Evolutionary conservation across 169 alveolate species (phyloP), one percentile per base, ranked within the genome.

Genomic region (Miamiensis avidus): DNA sequence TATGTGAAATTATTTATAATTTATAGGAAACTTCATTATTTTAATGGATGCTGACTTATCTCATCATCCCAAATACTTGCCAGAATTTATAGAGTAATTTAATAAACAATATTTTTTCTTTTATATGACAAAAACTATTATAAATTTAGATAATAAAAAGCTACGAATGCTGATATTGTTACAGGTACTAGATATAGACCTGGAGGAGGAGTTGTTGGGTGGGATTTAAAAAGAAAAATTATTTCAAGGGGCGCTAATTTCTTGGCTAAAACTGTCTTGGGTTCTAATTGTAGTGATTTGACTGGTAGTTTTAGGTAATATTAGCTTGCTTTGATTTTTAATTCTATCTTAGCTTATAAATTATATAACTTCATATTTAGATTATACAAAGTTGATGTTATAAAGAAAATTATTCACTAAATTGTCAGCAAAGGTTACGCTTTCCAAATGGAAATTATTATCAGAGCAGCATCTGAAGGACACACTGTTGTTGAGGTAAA

Each of bases 41-140:
- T 95, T 99, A 27, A 97, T 99, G 99, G 99, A 99, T 89, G 99
- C 99, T 64, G 99, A 99, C 91, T 93, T 99, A 73, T 98, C 99
- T 0, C 99, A 99, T 89, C 99, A 99, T 91, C 91, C 89, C 30
- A 86, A 86, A 82, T 86, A 81, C 65, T 69, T 86, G 20, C 72
- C 81, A 1, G 79, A 86, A 31, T 86, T 86, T 34, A 86, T 86
- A n/a, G 64, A 77, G 82, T 77, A 33, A 25, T 32, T 25, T 15
- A 15, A 88, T 34, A 74, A 27, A 4, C n/a, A 1, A 31, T n/a
- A 77, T 74, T 31, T 16, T 77, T 31, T 31, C 99, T 99, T 65
- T 97, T 97, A 89, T 97, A 95, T 91, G 96, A 98, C 76, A 95
- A 97, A 32, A 95, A 97, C 72, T 96, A 98, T 91, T 95, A 33